Conservation (phyloP, 768 basidiomycete species). For the Auriscalpium vulgare region DNA sequence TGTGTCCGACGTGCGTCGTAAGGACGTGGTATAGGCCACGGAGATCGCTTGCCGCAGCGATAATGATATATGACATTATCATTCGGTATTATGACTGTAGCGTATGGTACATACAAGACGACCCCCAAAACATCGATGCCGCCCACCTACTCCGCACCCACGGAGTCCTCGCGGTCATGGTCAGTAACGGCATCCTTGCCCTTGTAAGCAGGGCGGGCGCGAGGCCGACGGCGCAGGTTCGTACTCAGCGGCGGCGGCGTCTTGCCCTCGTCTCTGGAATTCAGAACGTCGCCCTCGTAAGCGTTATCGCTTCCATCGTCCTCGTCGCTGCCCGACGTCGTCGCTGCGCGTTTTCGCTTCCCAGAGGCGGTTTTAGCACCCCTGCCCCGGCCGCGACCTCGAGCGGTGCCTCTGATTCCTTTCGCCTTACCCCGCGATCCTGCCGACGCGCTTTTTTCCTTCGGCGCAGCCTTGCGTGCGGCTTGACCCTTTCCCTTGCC, state of each 20-base stretch:
- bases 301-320: not conserved
- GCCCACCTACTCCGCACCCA: no score
- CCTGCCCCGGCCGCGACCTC: constrained; percentile 9
- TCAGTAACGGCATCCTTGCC: not conserved
- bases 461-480: not conserved
- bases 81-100: no score
- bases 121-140: no score
- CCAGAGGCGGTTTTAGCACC: constrained; percentile 6
- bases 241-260: constrained; percentile 17
- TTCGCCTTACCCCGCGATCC: not conserved
- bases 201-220: constrained; percentile 7
- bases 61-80: no score
- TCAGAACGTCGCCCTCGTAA: not conserved
- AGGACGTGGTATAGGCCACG: no score
- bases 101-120: no score
- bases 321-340: constrained; percentile 4
- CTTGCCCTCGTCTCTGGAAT: constrained; percentile 2
- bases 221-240: constrained; percentile 4
- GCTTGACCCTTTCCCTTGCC: not conserved
- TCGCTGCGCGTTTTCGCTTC: constrained; percentile 13
- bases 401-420: not conserved
- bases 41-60: no score
- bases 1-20: no score
- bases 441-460: not conserved
- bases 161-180: no score